Base-by-base conservation (phyloP, 2,329 filamentous ascomycete genomes). In the Xylariaceae sp. region DNA sequence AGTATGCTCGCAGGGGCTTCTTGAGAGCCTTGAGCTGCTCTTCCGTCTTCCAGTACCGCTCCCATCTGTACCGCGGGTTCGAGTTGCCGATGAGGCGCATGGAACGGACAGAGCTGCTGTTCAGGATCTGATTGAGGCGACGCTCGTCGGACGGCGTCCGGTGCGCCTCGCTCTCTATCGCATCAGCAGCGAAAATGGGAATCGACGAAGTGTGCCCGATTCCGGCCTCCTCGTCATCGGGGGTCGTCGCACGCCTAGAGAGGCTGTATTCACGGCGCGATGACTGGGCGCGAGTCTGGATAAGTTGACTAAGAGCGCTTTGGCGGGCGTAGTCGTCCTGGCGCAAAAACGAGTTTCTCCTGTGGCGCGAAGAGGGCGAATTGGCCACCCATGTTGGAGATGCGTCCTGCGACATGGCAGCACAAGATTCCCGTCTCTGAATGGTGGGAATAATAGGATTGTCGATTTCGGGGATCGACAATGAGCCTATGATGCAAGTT, bases 41-140 rank as follows among this genome's bases (percentile, higher is more conserved):
- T 32, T 91, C 84, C 0, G 83, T 82, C 70, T 89, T 95, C 81
- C 88, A 95, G 70, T 96, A 96, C 57, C 80, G 80, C 67, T 91
- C 86, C 87, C 91, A 96, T 59, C 81, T 81, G 72, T 95, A 96
- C 57, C 89, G 77, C 19, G 89, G 88, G 69, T 94, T 96, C 62
- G 83, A 89, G 64, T 89, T 89, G 42, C 92, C 92, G 69, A 96
- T 95, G 64, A 97, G 78, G 52, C 89, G 81, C 80, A 91, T 88
- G 67, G 87, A 91, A 59, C 89, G 80, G 79, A 91, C 87, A 69
- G 88, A 83, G 2, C 86, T 84, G n/a, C 80, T 81, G 64, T 80
- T 77, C 51, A 87, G 78, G 56, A 86, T 74, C 58, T 78, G 75
- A 55, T 73, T 81, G 49, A 85, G 70, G 27, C 83, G 80, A 34